Evolutionary conservation across 352 stramenopile species (phyloP).

Genomic region (Pythium aristosporum): DNA sequence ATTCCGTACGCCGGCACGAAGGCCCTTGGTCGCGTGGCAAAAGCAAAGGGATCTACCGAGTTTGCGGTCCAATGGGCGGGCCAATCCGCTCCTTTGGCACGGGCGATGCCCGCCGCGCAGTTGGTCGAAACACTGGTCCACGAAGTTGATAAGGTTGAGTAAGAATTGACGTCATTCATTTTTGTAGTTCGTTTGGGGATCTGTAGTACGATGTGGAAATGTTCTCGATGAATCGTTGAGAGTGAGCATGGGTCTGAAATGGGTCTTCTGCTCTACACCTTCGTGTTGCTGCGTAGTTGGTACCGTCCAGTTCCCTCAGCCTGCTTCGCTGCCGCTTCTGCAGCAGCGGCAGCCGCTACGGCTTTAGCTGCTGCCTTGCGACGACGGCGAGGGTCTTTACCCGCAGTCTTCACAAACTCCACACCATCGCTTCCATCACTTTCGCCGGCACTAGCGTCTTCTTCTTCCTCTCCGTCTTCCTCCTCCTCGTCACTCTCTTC

Average conservation of each 20-base stretch:
- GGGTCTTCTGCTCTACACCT: not conserved
- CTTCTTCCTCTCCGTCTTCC: constrained; percentile 4
- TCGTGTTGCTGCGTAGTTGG: constrained; percentile 29
- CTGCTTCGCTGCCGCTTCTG: constrained; percentile 49
- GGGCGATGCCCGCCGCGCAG: constrained; percentile 24
- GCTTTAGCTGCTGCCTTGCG: constrained; percentile 58
- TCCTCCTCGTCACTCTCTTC: constrained; percentile 6
- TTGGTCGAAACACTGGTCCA: constrained; percentile 10
- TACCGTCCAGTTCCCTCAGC: constrained; percentile 35
- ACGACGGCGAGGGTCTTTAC: constrained; percentile 34
- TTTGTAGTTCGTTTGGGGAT: not conserved
- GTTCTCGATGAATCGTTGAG: no score
- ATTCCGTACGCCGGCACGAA: constrained; percentile 24
- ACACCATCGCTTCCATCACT: constrained; percentile 27
- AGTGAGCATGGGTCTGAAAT: not conserved
- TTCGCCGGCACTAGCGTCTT: constrained; percentile 1
- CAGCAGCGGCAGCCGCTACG: constrained; percentile 57
- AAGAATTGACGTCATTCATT: not conserved
- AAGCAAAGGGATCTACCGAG: constrained; percentile 12
- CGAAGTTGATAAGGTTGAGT: constrained; percentile 3
- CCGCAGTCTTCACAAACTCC: constrained; percentile 27
- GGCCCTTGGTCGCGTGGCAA: constrained; percentile 14
- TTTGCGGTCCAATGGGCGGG: constrained; percentile 30
- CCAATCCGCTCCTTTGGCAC: constrained; percentile 33
- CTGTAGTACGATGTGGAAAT: not conserved